phyloP scores from a whole-genome alignment of 2,329 filamentous ascomycete species.

The Stagonosporopsis cucurbitacearum region DNA sequence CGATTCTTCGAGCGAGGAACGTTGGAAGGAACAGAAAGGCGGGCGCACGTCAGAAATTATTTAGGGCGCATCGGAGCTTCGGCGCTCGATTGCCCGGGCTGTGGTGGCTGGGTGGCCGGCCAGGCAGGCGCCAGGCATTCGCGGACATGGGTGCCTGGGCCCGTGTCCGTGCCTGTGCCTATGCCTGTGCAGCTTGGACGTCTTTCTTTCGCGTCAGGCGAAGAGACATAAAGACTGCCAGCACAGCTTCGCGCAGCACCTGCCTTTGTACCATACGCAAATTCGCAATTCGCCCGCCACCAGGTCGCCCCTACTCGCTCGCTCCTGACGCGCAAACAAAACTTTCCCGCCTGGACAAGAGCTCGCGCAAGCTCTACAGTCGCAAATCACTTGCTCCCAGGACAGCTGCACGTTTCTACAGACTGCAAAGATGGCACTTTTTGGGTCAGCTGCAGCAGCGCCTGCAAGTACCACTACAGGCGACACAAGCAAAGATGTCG shows the following conservation, averaged over 20 bases:
- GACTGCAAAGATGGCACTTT: slow-evolving; percentile 63
- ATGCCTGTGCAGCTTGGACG: slow-evolving; percentile 34
- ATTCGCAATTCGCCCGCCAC: not conserved
- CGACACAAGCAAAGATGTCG: slow-evolving; percentile 88
- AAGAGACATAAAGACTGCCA: slow-evolving; percentile 21
- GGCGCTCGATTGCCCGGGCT: slow-evolving; percentile 27
- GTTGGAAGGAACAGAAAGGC: slow-evolving; percentile 52
- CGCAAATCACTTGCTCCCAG: slow-evolving; percentile 15
- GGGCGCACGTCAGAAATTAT: slow-evolving; percentile 27
- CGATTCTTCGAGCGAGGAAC: slow-evolving; percentile 99
- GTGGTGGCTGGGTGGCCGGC: no score
- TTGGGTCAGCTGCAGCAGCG: slow-evolving; percentile 61
- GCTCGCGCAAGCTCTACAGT: slow-evolving; percentile 34
- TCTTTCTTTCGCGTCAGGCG: slow-evolving; percentile 27
- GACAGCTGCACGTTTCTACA: slow-evolving; percentile 8
- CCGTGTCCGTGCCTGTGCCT: no score
- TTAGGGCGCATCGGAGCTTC: slow-evolving; percentile 21
- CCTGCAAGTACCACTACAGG: slow-evolving; percentile 76
- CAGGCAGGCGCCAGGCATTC: slow-evolving; percentile 34
- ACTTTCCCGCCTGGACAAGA: slow-evolving; percentile 7
- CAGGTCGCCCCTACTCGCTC: not conserved
- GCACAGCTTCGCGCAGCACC: slow-evolving; percentile 7
- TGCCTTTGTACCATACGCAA: not conserved
- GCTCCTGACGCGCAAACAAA: slow-evolving; percentile 15
- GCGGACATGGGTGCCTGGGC: slow-evolving; percentile 36